These are phyloP conservation scores for Dioszegia aurantiaca DNA, from an alignment of 768 basidiomycete species.

Conservation along the genomic window DNA sequence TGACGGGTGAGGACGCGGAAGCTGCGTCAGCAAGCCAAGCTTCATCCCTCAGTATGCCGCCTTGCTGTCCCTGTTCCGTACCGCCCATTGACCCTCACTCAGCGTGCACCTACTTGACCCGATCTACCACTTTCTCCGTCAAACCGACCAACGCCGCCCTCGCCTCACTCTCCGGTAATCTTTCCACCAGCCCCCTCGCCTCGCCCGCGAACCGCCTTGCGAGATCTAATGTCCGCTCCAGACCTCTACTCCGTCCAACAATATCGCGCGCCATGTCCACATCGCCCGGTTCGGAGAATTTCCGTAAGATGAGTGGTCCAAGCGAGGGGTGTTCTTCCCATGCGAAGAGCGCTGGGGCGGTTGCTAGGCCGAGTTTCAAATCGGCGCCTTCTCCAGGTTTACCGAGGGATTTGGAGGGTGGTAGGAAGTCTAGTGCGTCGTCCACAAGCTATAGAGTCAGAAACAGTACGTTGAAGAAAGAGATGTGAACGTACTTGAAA, in stretches of 20 bases:
- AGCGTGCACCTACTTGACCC: constrained; percentile 50
- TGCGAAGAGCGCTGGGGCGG: constrained; percentile 80
- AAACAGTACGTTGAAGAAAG: not conserved
- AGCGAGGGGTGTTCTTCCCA: constrained; percentile 74
- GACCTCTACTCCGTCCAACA: constrained; percentile 68
- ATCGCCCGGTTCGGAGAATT: constrained; percentile 74
- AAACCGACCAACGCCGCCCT: constrained; percentile 71
- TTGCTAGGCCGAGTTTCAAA: constrained; percentile 75
- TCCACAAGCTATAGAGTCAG: constrained; percentile 71
- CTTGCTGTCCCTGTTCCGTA: not conserved
- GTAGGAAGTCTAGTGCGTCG: constrained; percentile 89
- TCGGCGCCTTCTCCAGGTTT: constrained; percentile 84
- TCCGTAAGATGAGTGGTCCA: constrained; percentile 71
- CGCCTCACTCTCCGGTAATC: constrained; percentile 77
- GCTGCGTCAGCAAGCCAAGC: too few species aligned
- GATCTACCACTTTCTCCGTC: constrained; percentile 62
- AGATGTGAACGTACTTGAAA: constrained; percentile 68
- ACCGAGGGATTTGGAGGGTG: constrained; percentile 68
- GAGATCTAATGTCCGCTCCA: constrained; percentile 73
- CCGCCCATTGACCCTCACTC: not conserved
- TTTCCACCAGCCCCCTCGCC: constrained; percentile 66
- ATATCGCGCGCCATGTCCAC: constrained; percentile 68
- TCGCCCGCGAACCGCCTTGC: constrained; percentile 72
- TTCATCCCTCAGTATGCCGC: too few species aligned
- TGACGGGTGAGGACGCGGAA: too few species aligned